Conservation (phyloP, 176 grass and related monocot genomes). For the Elymus sibiricus region DNA sequence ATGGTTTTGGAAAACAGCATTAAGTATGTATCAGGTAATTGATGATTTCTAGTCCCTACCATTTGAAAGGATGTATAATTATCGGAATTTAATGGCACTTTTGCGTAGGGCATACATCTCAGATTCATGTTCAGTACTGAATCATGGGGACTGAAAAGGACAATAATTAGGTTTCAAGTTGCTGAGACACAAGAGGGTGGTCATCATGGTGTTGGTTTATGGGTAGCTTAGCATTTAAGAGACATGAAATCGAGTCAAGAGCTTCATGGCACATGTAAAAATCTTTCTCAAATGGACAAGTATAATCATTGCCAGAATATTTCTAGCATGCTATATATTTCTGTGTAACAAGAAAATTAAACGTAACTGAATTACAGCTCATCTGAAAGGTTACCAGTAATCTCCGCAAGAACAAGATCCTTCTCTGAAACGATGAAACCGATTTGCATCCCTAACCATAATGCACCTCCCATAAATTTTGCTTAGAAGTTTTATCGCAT, state of each 20-base stretch:
- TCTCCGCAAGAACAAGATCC: constrained; percentile 66
- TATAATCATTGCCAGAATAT: constrained; percentile 10
- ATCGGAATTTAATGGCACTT: constrained; percentile 43
- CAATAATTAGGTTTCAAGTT: constrained; percentile 62
- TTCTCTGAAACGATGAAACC: constrained; percentile 59
- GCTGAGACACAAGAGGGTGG: constrained; percentile 44
- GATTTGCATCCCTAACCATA: constrained; percentile 61
- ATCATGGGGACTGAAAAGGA: constrained; percentile 48
- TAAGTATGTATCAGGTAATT: constrained; percentile 34
- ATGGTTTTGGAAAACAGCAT: constrained; percentile 15
- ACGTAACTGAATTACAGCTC: not conserved
- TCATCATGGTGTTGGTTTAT: constrained; percentile 52
- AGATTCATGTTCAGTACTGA: constrained; percentile 46
- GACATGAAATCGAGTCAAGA: constrained; percentile 42
- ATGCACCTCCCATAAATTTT: constrained; percentile 65
- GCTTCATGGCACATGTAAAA: constrained; percentile 19
- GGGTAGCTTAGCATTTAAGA: constrained; percentile 44
- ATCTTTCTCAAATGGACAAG: constrained; percentile 11
- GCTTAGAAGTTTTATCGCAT: constrained; percentile 61
- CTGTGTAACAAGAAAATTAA: constrained; percentile 4
- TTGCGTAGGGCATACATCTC: constrained; percentile 56
- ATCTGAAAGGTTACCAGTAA: constrained; percentile 53
- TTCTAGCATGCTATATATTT: constrained; percentile 31
- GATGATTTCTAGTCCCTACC: constrained; percentile 28
- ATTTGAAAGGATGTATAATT: constrained; percentile 33